A percentile compares a stretch with the other conserved stretches of the same genome.
Evolutionary conservation across 352 stramenopile species (phyloP).

Genomic region (Phytophthora brassicae): DNA sequence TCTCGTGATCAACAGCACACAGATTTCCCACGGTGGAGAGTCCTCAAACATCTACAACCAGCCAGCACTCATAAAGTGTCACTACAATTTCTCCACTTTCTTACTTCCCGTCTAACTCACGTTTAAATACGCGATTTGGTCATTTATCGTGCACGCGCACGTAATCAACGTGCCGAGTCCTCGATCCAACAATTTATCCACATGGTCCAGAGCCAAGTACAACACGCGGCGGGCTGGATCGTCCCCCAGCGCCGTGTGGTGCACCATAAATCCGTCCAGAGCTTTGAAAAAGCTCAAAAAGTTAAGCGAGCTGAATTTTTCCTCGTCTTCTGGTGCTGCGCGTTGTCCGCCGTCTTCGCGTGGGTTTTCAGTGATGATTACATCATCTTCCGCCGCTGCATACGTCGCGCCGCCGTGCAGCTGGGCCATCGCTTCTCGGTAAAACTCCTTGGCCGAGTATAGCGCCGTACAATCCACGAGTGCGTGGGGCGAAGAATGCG

Average conservation of each 20-base stretch:
- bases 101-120: conserved; percentile 25
- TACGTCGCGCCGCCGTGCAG: conserved; percentile 35
- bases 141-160: conserved; percentile 71
- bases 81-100: not conserved
- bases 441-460: conserved; percentile 67
- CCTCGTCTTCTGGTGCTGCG: conserved; percentile 13
- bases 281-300: conserved; percentile 74
- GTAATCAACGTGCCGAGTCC: conserved; percentile 55
- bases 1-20: conserved; percentile 64
- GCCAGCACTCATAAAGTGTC: conserved; percentile 8
- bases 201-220: conserved; percentile 68
- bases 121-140: conserved; percentile 63
- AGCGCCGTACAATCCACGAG: conserved; percentile 75
- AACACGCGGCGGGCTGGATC: conserved; percentile 33
- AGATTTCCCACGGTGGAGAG: conserved; percentile 50
- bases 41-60: conserved; percentile 48
- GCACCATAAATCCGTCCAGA: conserved; percentile 50
- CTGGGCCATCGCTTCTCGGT: conserved; percentile 69
- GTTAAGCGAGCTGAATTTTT: conserved; percentile 60
- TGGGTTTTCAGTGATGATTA: conserved; percentile 9
- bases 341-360: conserved; percentile 6
- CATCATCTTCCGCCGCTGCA: conserved; percentile 1
- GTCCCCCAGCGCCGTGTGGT: conserved; percentile 2
- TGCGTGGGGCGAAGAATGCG: conserved; percentile 38
- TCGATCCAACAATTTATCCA: conserved; percentile 65